Evolutionary conservation across 1,284 basidiomycete genomes (phyloP).

Genomic region (Papiliotrema nemorosa): DNA sequence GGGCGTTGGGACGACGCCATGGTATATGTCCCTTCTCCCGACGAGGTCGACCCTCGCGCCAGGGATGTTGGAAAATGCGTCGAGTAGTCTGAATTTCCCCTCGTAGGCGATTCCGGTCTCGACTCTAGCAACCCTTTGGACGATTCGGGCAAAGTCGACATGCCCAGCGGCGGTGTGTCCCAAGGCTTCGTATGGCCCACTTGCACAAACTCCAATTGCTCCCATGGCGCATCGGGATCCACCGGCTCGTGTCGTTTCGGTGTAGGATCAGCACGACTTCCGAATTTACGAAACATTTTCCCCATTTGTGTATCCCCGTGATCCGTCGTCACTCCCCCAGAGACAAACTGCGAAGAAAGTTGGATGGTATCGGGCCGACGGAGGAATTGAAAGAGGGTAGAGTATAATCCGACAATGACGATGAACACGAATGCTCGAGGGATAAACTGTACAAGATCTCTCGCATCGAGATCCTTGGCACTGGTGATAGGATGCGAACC

Average conservation of each 20-base stretch:
- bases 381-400: slow-evolving; percentile 38
- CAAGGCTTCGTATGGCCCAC: slow-evolving; percentile 12
- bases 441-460: slow-evolving; percentile 42
- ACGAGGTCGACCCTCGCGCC: background rate
- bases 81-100: background rate
- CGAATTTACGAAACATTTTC: background rate
- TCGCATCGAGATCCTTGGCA: slow-evolving; percentile 19
- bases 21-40: background rate
- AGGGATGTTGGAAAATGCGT: background rate
- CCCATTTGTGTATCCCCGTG: background rate
- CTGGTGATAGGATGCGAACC: slow-evolving; percentile 5
- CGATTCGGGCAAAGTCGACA: background rate
- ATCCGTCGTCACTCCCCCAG: slow-evolving; percentile 8
- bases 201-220: slow-evolving; percentile 34
- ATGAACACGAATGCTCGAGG: slow-evolving; percentile 43
- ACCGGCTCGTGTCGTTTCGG: slow-evolving; percentile 3
- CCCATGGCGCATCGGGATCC: slow-evolving; percentile 34
- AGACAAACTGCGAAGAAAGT: slow-evolving; percentile 27
- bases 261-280: background rate
- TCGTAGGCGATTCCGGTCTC: background rate
- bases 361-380: slow-evolving; percentile 44
- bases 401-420: slow-evolving; percentile 35
- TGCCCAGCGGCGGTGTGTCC: background rate
- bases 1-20: slow-evolving; percentile 7
- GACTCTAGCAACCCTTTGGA: background rate